Conservation (phyloP, 306 rosid genomes). For the Pachyrhizus erosus region DNA sequence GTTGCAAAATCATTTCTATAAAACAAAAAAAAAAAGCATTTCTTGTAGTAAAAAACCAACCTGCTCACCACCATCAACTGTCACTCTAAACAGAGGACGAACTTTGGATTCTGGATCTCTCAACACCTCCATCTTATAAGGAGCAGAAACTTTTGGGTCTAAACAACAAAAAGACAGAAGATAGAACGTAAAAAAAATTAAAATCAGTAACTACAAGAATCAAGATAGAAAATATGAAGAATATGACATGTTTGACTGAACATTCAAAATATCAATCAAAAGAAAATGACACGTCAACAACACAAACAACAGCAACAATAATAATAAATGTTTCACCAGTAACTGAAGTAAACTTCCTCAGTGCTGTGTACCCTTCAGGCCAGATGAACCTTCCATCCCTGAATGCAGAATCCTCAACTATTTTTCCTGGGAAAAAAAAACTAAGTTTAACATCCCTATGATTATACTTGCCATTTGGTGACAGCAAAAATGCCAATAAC, state of each 20-base stretch:
- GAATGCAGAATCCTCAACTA: constrained; percentile 73
- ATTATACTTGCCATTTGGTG: constrained; percentile 26
- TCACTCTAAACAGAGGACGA: constrained; percentile 88
- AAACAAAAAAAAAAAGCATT: neutral
- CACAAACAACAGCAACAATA: neutral
- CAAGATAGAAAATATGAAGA: constrained; percentile 33
- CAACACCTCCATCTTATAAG: constrained; percentile 92
- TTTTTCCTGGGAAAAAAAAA: constrained; percentile 67
- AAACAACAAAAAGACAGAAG: constrained; percentile 43
- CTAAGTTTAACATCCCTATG: constrained; percentile 4
- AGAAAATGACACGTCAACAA: constrained; percentile 15
- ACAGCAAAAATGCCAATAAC: constrained; percentile 29
- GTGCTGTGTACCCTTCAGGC: constrained; percentile 96
- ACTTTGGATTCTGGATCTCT: constrained; percentile 82
- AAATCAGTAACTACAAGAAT: constrained; percentile 17
- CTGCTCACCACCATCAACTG: constrained; percentile 87
- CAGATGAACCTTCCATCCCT: constrained; percentile 70
- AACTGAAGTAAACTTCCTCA: constrained; percentile 84
- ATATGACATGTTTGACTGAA: constrained; percentile 8
- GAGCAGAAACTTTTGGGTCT: constrained; percentile 64
- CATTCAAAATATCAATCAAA: constrained; percentile 30
- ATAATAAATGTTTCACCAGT: constrained; percentile 57
- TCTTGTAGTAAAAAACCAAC: constrained; percentile 54
- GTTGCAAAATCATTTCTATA: constrained; percentile 7
- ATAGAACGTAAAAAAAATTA: neutral